Evolutionary conservation across 2,329 filamentous ascomycete genomes (phyloP), one percentile per base, ranked within the genome.

Genomic region (Aspergillus brasiliensis): DNA sequence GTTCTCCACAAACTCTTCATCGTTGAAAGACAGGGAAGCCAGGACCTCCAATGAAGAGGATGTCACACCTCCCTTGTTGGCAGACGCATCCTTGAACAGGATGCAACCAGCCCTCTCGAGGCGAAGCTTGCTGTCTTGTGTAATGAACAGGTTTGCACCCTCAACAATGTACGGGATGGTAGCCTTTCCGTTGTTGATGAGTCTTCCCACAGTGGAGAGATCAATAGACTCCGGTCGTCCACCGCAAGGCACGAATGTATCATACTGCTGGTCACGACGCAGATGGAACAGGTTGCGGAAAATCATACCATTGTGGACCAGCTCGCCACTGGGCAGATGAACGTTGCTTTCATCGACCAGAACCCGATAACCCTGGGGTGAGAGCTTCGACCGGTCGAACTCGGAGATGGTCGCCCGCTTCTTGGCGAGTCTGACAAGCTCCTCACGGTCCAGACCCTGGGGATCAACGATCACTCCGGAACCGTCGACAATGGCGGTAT

Each of bases 261-360:
- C 95, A 57, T 91, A 94, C 52, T 88, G 78, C 57, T 90, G 86
- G 17, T 84, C 88, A 61, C 88, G 85, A 51, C 94, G 91, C 51
- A 98, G 85, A 74, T 99, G 95, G 84, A 94, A 99, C 21, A 92
- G 96, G 81, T 99, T 99, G 63, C 95, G 92, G 90, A 99, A 99
- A 2, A 89, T 85, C 31, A 92, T 98, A 60, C 95, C 95, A 77
- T 97, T 98, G 79, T 88, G 86, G 64, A 99, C 84, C 5, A 92
- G 77, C 77, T 99, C 95, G 54, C 95, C 95, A 34, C 76, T 90
- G 10, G 95, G 95, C 17, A 99, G 86, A n/a, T 83, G 92, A 72
- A 97, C 79, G 75, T 96, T 95, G 73, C 81, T 90, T 67, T 99
- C 94, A 62, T 99, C 95, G 58, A 96, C 91, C 44, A 99, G 84